Evolutionary conservation across 1,284 basidiomycete species (phyloP), one percentile per base, ranked within the genome.

Genomic region (Salmacisia buchloeana): DNA sequence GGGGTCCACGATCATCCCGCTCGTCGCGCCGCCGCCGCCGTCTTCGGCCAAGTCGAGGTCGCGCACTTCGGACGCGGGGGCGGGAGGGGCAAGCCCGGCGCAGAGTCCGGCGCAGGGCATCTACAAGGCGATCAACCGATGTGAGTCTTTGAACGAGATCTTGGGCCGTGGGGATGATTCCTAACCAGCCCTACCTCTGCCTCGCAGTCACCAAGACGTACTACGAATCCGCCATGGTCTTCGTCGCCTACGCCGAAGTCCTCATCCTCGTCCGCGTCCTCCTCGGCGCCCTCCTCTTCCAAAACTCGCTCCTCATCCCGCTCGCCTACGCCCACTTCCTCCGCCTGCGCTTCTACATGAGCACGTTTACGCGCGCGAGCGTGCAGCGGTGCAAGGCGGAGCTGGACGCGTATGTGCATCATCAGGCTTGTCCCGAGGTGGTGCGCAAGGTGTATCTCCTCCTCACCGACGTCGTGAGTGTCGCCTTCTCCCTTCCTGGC

Each of bases 141-240:
- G 76, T 57, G 58, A 62, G 45, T 60, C 31, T n/a, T 18, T 38
- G 38, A 60, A 58, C 2, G 12, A 12, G 1, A 43, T 18, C n/a
- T 18, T n/a, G n/a, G 33, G 12, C 38, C 59, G 60, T 49, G 56
- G 27, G n/a, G n/a, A n/a, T n/a, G n/a, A n/a, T n/a, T n/a, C 41
- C 62, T 18, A 46, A 59, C 39, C 39, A 41, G 12, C 18, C 64
- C 33, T 49, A 10, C 7, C 18, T 18, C 46, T 49, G 21, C 46
- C 27, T 49, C 46, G n/a, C 49, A 78, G 78, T 80, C 63, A 80
- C 79, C 63, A 69, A 72, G 31, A 80, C 80, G 64, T 79, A 80
- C 66, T 79, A 80, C 67, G 77, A 79, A 61, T 75, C 75, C 9
- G 78, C 77, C n/a, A 80, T 80, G 79, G 72, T 73, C 58, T 76